A percentile compares a stretch with the other conserved stretches of the same genome.
Evolutionary conservation across 164 flowering plant genomes (phyloP).

Genomic region (Paratinospora sagittata): DNA sequence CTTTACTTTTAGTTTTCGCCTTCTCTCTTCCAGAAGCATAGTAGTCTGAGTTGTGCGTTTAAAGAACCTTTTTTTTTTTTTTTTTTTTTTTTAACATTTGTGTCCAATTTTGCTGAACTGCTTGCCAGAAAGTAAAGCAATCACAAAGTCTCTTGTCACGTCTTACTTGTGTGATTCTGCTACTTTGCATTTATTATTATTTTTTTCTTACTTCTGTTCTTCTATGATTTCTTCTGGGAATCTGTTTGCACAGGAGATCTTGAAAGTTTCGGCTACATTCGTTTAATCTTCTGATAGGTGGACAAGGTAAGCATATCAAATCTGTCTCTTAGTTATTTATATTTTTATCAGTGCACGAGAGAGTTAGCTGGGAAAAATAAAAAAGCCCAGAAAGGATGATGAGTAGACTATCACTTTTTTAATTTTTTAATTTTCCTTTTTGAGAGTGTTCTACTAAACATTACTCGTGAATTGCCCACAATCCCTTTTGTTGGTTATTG

Average conservation of each 20-base stretch:
- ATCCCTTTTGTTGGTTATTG: not conserved
- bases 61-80: constrained; percentile 5
- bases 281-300: constrained; percentile 4
- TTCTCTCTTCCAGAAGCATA: not conserved
- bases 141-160: constrained; percentile 1
- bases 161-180: not conserved
- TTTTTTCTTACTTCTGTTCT: not conserved
- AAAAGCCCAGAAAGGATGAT: not conserved
- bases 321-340: not conserved
- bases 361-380: not conserved
- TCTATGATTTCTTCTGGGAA: constrained; percentile 1
- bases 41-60: not conserved
- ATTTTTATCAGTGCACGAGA: not conserved
- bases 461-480: not conserved
- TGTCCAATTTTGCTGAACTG: constrained; percentile 6
- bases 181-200: not conserved
- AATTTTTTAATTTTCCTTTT: not conserved
- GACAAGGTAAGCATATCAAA: constrained; percentile 6
- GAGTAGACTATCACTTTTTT: not conserved
- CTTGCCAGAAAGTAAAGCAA: constrained; percentile 10
- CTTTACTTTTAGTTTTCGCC: constrained; percentile 12
- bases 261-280: not conserved
- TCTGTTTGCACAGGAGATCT: constrained; percentile 10
- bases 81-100: no score
- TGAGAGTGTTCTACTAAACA: not conserved